Evolutionary conservation across 1,284 basidiomycete species (phyloP).

Genomic region (Tremellales sp.): DNA sequence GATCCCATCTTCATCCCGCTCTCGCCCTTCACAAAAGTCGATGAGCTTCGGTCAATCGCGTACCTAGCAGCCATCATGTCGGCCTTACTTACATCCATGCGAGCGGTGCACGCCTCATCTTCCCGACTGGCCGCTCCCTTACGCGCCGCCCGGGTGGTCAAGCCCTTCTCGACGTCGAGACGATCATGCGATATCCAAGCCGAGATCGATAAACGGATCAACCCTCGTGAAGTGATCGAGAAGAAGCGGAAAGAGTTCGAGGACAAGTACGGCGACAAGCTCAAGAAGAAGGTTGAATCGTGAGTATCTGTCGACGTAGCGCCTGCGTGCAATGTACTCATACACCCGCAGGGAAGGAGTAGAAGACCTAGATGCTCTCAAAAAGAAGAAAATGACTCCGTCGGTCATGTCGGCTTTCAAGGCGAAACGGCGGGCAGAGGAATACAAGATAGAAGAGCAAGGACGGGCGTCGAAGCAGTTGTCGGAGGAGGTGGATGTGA

Average conservation of each 20-base stretch:
- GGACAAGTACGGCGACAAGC: constrained; percentile 46
- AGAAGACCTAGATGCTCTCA: constrained; percentile 42
- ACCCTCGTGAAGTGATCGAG: constrained; percentile 45
- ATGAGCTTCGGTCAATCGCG: no score
- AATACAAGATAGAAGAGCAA: constrained; percentile 7
- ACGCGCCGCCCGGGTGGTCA: neutral
- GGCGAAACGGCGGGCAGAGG: constrained; percentile 14
- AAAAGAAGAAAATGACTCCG: constrained; percentile 39
- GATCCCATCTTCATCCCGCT: no score
- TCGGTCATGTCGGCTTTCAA: constrained; percentile 29
- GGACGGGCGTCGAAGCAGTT: constrained; percentile 3
- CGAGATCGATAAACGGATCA: constrained; percentile 34
- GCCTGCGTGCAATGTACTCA: no score
- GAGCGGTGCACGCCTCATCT: neutral
- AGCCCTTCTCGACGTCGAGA: constrained; percentile 6
- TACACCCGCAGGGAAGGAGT: constrained; percentile 40
- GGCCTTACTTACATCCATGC: neutral
- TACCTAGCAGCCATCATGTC: neutral
- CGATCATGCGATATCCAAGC: constrained; percentile 20
- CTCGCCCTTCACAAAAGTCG: no score
- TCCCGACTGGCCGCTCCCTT: neutral
- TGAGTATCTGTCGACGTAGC: constrained; percentile 28
- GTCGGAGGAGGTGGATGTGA: constrained; percentile 1
- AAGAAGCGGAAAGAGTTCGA: constrained; percentile 41
- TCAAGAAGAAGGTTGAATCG: constrained; percentile 42